Evolutionary conservation across 2,329 filamentous ascomycete species (phyloP).

Genomic region (Hirsutella rhossiliensis): DNA sequence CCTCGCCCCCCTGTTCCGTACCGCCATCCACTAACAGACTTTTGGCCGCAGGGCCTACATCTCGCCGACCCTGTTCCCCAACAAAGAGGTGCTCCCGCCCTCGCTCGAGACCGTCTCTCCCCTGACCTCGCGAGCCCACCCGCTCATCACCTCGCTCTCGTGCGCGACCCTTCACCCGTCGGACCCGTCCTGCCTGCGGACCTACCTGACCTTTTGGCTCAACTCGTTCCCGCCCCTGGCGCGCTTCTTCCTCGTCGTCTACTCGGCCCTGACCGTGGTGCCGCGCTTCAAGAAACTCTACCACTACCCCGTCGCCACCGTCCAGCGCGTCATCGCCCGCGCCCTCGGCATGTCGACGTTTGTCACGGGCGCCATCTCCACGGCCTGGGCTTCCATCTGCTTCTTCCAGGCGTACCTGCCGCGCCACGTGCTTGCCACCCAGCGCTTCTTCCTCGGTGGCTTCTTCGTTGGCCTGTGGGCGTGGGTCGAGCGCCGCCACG

Average conservation of each 20-base stretch:
- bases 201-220: slow-evolving; percentile 80
- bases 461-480: slow-evolving; percentile 79
- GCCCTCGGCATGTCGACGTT: slow-evolving; percentile 69
- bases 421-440: slow-evolving; percentile 59
- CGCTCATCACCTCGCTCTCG: slow-evolving; percentile 71
- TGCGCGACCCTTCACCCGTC: slow-evolving; percentile 83
- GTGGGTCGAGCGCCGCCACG: slow-evolving; percentile 55
- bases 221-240: slow-evolving; percentile 68
- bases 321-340: slow-evolving; percentile 53
- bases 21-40: too few relatives aligned
- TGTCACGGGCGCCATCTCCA: slow-evolving; percentile 66
- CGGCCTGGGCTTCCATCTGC: slow-evolving; percentile 81
- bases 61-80: slow-evolving; percentile 78
- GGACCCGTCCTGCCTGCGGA: slow-evolving; percentile 79
- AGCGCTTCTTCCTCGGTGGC: slow-evolving; percentile 83
- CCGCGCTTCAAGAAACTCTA: slow-evolving; percentile 58
- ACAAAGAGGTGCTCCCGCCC: slow-evolving; percentile 51
- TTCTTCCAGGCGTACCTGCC: slow-evolving; percentile 76
- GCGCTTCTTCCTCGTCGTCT: slow-evolving; percentile 66
- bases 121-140: slow-evolving; percentile 74
- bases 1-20: background rate
- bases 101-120: slow-evolving; percentile 59
- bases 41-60: slow-evolving; percentile 55
- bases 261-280: slow-evolving; percentile 54
- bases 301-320: slow-evolving; percentile 52